Base-by-base conservation (phyloP, 1,139 yeast species). In the Hansenula anomala region DNA sequence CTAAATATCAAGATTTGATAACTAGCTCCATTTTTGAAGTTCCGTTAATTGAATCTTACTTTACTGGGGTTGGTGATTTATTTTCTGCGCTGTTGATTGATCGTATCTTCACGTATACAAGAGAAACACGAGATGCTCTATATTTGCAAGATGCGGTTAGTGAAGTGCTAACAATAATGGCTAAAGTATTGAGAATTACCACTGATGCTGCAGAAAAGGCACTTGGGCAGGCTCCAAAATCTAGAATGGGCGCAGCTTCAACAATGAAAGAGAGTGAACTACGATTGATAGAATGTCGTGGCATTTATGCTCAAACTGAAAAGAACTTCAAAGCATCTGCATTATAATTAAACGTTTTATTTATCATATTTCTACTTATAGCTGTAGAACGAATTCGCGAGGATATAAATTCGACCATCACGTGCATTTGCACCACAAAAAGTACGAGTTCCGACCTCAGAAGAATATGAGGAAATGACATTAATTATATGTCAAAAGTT, bases 1-100 rank as follows among this genome's bases (percentile, higher is more conserved):
- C 42, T 13, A 31, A 36, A 4, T 30, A 28, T 13, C 23, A 36
- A 9, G 44, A 30, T 10, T 16, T 36, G 15, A 36, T 45, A 10
- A 36, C 36, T 16, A 34, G 48, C n/a, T 40, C 38, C 5, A 13
- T 53, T 39, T 78, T 70, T 45, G 63, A 66, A 42, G 66, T 80
- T 4, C 78, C 80, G 8, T 59, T 68, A 32, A 78, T 82, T 30
- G 73, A 78, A 43, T 79, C 87, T 2, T 75, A 80, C 43, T 82
- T 81, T 55, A 81, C 89, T 0, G 89, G 89, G 0, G 85, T 82
- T 2, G 89, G 89, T 2, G 90, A 82, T 52, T 57, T 82, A 32
- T 82, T 82, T 50, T 67, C 85, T 4, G 85, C 86, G 0, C 55
- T 81, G 19, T 55, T 81, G 14, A 55, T 80, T n/a, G 85, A 80